Evolutionary conservation across 2,329 filamentous ascomycete genomes (phyloP), one percentile per base, ranked within the genome.

Genomic region (Alternaria atra): DNA sequence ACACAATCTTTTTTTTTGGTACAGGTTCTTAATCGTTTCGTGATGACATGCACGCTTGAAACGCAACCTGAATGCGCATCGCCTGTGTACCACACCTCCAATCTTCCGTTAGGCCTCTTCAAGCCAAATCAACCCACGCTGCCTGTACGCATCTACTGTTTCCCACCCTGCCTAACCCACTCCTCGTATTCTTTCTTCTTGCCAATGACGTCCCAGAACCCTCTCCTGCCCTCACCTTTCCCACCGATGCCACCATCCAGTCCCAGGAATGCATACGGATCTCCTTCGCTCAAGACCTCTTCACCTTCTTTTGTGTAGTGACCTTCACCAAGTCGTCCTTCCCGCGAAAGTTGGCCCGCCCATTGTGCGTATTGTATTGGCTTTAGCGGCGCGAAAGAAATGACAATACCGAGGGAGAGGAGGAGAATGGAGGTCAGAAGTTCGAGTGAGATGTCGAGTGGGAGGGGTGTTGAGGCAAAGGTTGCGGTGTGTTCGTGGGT

Each of bases 401-500:
- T 79, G 1, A 97, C 93, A 29, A 98, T 87, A 42, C 94, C 95
- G 0, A 93, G 77, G 55, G 90, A 91, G n/a, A 97, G 85, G n/a
- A 94, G 76, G 25, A 96, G 79, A 5, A 95, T 90, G 1, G 93
- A 91, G 43, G 91, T 78, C 15, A 98, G 83, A 1, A 94, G 93
- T 80, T 99, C 95, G 69, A 97, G 85, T 37, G 89, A 88, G 71
- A 99, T 96, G 74, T 99, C 95, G 63, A 91, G 81, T 0, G 95
- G 94, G 1, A 98, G 85, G 13, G 72, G 72, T 15, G 85, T 68
- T 59, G 66, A 77, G 65, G 58, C 80, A 84, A 89, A 87, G 51
- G 97, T 86, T 23, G 89, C 85, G 6, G 92, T 91, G 81, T 97
- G 92, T 82, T 99, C 95, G 80, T 97, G 91, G 47, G 94, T 93